Base-by-base conservation (phyloP, 768 basidiomycete genomes). In the Glaciozyma antarctica region DNA sequence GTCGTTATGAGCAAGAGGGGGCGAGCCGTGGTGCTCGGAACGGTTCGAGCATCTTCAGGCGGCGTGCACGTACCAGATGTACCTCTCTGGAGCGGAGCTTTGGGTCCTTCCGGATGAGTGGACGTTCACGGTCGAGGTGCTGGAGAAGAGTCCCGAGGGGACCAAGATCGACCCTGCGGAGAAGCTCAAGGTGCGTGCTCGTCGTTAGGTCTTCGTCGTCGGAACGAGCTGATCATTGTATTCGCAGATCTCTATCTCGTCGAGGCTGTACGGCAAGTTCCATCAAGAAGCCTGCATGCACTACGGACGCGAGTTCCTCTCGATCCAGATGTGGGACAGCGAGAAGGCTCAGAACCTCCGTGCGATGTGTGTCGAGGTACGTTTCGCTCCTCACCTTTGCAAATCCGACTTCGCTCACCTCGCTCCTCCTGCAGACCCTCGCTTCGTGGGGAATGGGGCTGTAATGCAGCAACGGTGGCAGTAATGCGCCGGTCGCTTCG, bases 11-110 rank as follows among this genome's bases (percentile, higher is more conserved):
- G 63, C 38, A 61, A 57, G 34, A 67, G 70, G 54, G 68, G 72
- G 10, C 73, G n/a, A 74, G 49, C 73, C 73, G 21, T 74, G 73
- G 73, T 74, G 73, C 63, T 71, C 72, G 8, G 73, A 74, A 60
- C 64, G 72, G 41, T 74, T 74, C 30, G 72, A 74, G 57, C 61
- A 69, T 41, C 62, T 72, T n/a, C 60, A 62, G 17, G 72, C 70
- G 12, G 70, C 70, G n/a, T 74, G 73, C 71, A 58, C 66, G 6
- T 74, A 73, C 61, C 72, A 74, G 64, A 74, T 73, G 72, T 74
- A 72, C 59, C 67, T 74, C 21, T 48, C 60, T 2, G 73, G 73
- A 16, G 72, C 73, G 16, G 71, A 72, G 60, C 57, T 73, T 49
- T 74, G 70, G 70, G 72, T 74, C 24, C 28, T 73, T 3, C 73